Evolutionary conservation across 1,139 yeast species (phyloP).

Genomic region (Barnettozyma hawaiiensis): DNA sequence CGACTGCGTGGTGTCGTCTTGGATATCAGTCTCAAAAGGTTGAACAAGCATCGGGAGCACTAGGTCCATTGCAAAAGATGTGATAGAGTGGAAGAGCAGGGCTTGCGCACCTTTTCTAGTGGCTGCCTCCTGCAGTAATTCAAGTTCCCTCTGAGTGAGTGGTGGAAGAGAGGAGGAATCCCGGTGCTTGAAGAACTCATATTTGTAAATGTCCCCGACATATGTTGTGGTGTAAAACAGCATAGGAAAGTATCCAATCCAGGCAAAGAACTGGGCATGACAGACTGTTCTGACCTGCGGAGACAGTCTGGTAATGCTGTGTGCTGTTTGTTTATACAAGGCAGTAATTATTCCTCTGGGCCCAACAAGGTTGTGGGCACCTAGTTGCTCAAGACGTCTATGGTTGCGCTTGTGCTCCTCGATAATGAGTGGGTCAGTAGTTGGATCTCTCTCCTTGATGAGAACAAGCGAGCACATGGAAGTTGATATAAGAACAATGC

Average conservation of each 20-base stretch:
- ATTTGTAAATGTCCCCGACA: constrained; percentile 41
- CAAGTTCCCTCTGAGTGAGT: constrained; percentile 37
- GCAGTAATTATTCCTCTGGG: constrained; percentile 24
- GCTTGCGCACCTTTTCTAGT: constrained; percentile 42
- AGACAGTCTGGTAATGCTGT: constrained; percentile 36
- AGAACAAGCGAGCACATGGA: constrained; percentile 36
- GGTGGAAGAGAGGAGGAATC: constrained; percentile 43
- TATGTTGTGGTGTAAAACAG: constrained; percentile 45
- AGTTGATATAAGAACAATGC: constrained; percentile 34
- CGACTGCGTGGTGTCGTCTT: constrained; percentile 9
- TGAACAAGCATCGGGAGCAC: constrained; percentile 34
- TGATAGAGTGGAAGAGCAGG: constrained; percentile 36
- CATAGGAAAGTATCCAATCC: constrained; percentile 49
- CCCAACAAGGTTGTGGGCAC: constrained; percentile 27
- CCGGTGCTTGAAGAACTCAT: constrained; percentile 30
- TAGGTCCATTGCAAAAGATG: constrained; percentile 35
- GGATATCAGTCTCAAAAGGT: constrained; percentile 17
- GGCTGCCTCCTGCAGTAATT: constrained; percentile 32
- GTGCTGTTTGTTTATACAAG: constrained; percentile 33
- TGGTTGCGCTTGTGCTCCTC: constrained; percentile 31
- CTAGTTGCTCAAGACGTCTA: constrained; percentile 29
- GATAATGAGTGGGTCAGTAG: constrained; percentile 34
- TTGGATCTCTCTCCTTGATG: constrained; percentile 42
- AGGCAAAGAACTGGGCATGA: constrained; percentile 43
- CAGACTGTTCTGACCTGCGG: constrained; percentile 40